Base-by-base conservation (phyloP, 2,329 filamentous ascomycete species). In the Clarireedia hainanense region DNA sequence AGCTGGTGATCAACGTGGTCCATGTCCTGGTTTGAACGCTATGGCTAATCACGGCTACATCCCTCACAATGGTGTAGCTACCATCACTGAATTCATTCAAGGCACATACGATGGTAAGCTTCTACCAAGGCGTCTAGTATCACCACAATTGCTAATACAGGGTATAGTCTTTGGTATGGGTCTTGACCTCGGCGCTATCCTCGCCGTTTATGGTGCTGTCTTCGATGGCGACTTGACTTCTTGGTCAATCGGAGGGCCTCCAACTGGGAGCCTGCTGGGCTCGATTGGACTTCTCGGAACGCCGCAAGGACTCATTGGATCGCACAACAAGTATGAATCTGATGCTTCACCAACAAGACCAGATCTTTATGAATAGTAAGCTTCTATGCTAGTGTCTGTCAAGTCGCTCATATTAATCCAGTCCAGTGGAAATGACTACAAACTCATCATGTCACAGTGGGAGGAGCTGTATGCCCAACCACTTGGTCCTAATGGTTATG, bases 261-360 rank as follows among this genome's bases (percentile, higher is more conserved):
- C 67, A 53, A 60, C 60, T 26, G 66, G 65, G 49, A 69, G 71
- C 14, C 69, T 58, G 12, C 52, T 63, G 39, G 51, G 50, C 20
- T 49, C 49, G 15, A 15, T 66, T 46, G 60, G 58, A 20, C 49
- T 66, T 12, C 54, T 64, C 63, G 73, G 74, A 2, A 70, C 70
- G 15, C 76, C 76, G 0, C 72, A 73, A 43, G 77, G 77, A 5
- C 70, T 81, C 2, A 67, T 68, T 14, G 75, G 75, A n/a, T 75
- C 74, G 3, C 80, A 83, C 65, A 80, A 80, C 64, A 74, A 76
- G 55, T 76, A 80, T 61, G 79, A 82, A 68, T 69, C 74, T 0
- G 79, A 82, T 65, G 75, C 71, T 0, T 80, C 77, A 45, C 72
- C 74, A 46, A 80, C 77, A 0, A 73, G 79, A 2, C 72, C 75